Evolutionary conservation across 495 filamentous ascomycete genomes (phyloP).

Genomic region (Neurospora sp.): DNA sequence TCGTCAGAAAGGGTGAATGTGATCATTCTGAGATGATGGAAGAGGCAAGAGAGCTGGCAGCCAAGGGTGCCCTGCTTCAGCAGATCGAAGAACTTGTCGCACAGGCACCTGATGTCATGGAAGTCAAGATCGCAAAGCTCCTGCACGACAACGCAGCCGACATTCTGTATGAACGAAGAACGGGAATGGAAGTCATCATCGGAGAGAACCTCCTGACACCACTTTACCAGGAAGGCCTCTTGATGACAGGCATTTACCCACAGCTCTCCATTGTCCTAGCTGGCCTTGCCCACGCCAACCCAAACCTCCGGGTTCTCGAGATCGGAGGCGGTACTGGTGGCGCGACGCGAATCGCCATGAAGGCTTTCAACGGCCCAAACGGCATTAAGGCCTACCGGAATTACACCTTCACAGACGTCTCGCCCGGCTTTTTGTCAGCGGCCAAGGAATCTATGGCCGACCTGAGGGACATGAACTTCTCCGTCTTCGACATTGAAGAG

Average conservation of each 20-base stretch:
- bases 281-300: conserved; percentile 14
- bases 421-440: conserved; percentile 39
- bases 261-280: conserved; percentile 13
- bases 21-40: too few relatives aligned
- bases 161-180: conserved; percentile 19
- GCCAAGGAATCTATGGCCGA: conserved; percentile 35
- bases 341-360: conserved; percentile 31
- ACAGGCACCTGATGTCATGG: too few relatives aligned
- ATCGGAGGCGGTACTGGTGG: conserved; percentile 47
- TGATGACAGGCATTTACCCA: conserved; percentile 11
- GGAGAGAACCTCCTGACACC: conserved; percentile 19
- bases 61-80: too few relatives aligned
- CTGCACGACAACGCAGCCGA: conserved; percentile 12
- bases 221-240: conserved; percentile 18
- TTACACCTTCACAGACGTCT: conserved; percentile 48
- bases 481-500: conserved; percentile 36
- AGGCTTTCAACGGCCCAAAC: conserved; percentile 17
- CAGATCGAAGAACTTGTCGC: too few relatives aligned
- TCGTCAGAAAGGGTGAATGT: too few relatives aligned
- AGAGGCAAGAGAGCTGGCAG: too few relatives aligned
- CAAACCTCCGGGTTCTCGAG: conserved; percentile 34
- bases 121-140: conserved; percentile 18
- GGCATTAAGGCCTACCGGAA: conserved; percentile 12
- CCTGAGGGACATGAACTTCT: conserved; percentile 32
- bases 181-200: conserved; percentile 26